Base-by-base conservation (phyloP, 345 rosid genomes). In the Pistacia atlantica region DNA sequence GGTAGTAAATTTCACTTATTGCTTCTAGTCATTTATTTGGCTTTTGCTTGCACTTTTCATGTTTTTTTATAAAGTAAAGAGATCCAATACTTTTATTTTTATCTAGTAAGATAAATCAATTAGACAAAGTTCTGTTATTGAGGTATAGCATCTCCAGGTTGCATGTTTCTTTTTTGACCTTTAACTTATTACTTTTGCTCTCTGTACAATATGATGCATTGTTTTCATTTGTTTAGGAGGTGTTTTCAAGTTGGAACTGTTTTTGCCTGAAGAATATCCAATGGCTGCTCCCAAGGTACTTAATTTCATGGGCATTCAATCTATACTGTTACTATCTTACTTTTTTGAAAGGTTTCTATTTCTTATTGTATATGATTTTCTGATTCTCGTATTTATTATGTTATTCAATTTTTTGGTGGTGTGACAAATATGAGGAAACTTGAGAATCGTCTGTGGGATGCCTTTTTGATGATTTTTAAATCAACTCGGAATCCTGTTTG, bases 241-340 rank as follows among this genome's bases (percentile, higher is more conserved):
- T 56, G 86, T 85, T 46, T 85, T 85, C 79, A 85, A 85, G 80
- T 71, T 85, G 81, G 88, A 82, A 75, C 75, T 85, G 59, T 85
- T 85, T 82, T 79, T 85, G 37, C 88, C 88, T 11, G 86, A 85
- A 76, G 88, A 85, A 71, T 85, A 85, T 76, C 88, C 88, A 31
- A 31, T 85, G 88, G 84, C 86, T 16, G 82, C 88, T 20, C 86
- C 88, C 0, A 78, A 85, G 88, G 86, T 85, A 83, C 46, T 75
- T 60, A 52, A 25, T 35, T 38, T 52, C 61, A 56, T 33, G 52
- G 71, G 61, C 7, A n/a, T 74, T 33, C 14, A n/a, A 18, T 65
- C 31, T 31, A 18, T 64, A 14, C 12, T 13, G 11, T 14, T 1
- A 25, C 28, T 5, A 11, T 18, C 56, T 4, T 46, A 10, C 14